phyloP scores from a whole-genome alignment of 139 green algal species.

The Raphidocelis subcapitata region DNA sequence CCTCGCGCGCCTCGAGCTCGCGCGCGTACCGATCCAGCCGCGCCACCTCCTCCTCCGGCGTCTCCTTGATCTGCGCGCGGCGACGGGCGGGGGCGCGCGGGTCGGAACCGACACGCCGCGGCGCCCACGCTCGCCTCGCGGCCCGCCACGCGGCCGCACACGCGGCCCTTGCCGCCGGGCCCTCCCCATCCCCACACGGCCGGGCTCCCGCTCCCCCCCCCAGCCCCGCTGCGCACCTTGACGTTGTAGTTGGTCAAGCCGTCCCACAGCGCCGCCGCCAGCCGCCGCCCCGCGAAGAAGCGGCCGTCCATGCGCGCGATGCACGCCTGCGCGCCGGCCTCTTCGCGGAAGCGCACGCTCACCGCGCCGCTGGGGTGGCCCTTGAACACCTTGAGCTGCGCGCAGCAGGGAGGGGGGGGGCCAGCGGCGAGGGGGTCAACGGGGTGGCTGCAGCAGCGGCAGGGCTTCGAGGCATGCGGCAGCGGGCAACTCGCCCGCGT shows the following conservation, averaged over 20 bases:
- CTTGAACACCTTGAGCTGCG: conserved; percentile 70
- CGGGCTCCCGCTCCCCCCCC: background rate
- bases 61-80: conserved; percentile 57
- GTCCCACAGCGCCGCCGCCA: conserved; percentile 83
- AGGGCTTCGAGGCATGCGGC: too few relatives aligned
- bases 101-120: background rate
- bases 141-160: background rate
- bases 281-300: conserved; percentile 83
- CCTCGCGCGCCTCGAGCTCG: conserved; percentile 61
- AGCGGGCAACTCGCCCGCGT: background rate
- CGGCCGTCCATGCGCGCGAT: conserved; percentile 82
- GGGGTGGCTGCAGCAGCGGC: background rate
- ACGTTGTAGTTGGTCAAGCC: conserved; percentile 83
- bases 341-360: conserved; percentile 73
- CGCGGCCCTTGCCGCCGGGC: background rate
- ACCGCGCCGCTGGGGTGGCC: conserved; percentile 84
- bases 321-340: conserved; percentile 72
- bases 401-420: background rate
- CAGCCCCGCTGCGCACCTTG: background rate
- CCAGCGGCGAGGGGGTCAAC: background rate
- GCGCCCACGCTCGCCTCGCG: background rate
- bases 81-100: background rate
- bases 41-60: conserved; percentile 71
- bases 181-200: background rate
- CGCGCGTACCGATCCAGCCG: conserved; percentile 71